Base-by-base conservation (phyloP, 2,329 filamentous ascomycete genomes). In the Zymoseptoria crescenta region DNA sequence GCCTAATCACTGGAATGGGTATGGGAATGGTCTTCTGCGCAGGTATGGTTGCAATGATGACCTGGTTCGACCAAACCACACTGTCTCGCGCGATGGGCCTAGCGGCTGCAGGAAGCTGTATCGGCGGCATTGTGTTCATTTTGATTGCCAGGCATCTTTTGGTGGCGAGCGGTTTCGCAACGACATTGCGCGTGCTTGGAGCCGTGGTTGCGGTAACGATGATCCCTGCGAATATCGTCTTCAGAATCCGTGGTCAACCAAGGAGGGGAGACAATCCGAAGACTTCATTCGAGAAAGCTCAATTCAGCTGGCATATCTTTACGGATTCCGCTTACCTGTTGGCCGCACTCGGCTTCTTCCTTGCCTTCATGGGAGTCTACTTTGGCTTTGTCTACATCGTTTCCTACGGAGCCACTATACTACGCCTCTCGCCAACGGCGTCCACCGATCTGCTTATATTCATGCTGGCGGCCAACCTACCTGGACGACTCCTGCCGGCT, bases 51-150 rank as follows among this genome's bases (percentile, higher is more conserved):
- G 68, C 73, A 1, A 56, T 75, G 0, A 69, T 70, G 52, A 69
- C 65, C 28, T 75, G 72, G 58, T 76, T 76, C 57, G 64, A 67
- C 27, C 67, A 70, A 55, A 68, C 63, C 24, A 70, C 68, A 21
- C 57, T 73, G 20, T 72, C 69, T 49, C 52, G 70, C 13, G 73
- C 73, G 9, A 69, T 72, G 52, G 72, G 65, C 1, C 58, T 74
- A 16, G 68, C 65, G 13, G 69, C 72, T 2, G 69, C 71, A 3
- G 73, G 73, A 2, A 69, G 69, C 19, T 72, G 69, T 52, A 56
- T 72, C 7, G 73, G 72, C 35, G 74, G 71, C 0, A 71, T 74
- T 49, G 64, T 68, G 5, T 74, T 70, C 50, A 64, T 72, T 1
- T 53, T 73, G 4, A 59, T 72, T 0, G 66, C 71, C n/a, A 64